Evolutionary conservation across 805 yeast species (phyloP).

Genomic region (Ogataea kodamae): DNA sequence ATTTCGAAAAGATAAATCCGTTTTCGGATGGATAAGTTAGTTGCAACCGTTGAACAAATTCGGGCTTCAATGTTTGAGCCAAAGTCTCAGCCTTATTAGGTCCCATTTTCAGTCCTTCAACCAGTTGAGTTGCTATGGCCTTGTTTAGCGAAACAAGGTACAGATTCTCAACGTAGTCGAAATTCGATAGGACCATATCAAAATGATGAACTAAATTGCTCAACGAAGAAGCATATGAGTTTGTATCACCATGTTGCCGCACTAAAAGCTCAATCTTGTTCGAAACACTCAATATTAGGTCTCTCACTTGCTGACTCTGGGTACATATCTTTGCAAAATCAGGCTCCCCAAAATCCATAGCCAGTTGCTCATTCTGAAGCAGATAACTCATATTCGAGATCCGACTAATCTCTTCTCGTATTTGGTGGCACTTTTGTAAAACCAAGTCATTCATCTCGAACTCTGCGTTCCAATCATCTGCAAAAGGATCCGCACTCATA

Average conservation of each 20-base stretch:
- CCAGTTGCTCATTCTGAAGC: conserved; percentile 3
- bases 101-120: background rate
- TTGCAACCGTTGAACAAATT: conserved; percentile 1
- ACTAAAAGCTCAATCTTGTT: no score
- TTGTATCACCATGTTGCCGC: no score
- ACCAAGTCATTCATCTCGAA: conserved; percentile 6
- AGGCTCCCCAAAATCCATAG: conserved; percentile 1
- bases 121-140: background rate
- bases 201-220: conserved; percentile 1
- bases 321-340: background rate
- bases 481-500: conserved; percentile 1
- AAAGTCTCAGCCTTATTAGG: background rate
- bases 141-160: background rate
- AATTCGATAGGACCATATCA: conserved; percentile 5
- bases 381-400: conserved; percentile 3
- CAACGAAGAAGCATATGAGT: no score
- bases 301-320: background rate
- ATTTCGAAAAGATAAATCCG: conserved; percentile 1
- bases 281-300: no score
- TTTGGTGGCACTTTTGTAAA: conserved; percentile 2
- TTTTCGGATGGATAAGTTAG: background rate
- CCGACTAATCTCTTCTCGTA: no score
- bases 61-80: background rate
- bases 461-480: background rate
- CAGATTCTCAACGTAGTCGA: conserved; percentile 6